Evolutionary conservation across 306 rosid species (phyloP), one percentile per base, ranked within the genome.

Genomic region (Pachyrhizus erosus): DNA sequence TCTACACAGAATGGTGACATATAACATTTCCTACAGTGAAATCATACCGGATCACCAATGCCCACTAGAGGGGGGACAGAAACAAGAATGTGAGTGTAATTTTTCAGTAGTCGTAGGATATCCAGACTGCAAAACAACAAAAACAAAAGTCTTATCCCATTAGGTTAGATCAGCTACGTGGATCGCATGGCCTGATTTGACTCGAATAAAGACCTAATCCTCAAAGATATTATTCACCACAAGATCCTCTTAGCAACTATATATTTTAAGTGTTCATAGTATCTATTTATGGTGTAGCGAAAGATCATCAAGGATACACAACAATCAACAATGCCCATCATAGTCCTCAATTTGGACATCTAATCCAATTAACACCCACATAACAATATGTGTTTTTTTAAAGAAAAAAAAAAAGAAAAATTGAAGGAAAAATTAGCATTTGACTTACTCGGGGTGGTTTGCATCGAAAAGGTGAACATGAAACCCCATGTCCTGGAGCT

Each of bases 11-110:
- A 43, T 12, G 26, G 18, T 48, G 17, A 57, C 13, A 7, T 58
- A 77, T 5, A 48, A 79, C 6, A 71, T 5, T 37, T 21, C 13
- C 49, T 62, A 33, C 33, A 55, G 6, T 48, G 18, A 37, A 26
- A 62, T 77, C 89, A 29, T 91, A 96, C 99, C 84, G 90, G 98
- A 42, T 92, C 99, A 49, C 97, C 97, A 39, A 87, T 54, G 13
- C 88, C 91, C 17, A 45, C 37, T 26, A 76, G 71, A 26, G 98
- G 92, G 21, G 99, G 99, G 27, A 93, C 78, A 45, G 94, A 93
- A 64, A 96, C 93, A 80, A 93, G 86, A 79, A 89, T 81, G 86
- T 96, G 99, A 18, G 98, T 85, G 60, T 92, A 88, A 65, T 84
- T 60, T 87, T 87, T 93, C 86, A 93, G 76, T 72, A 55, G 80